Evolutionary conservation across 2,329 filamentous ascomycete species (phyloP), one percentile per base, ranked within the genome.

Genomic region (Penicillium sp.): DNA sequence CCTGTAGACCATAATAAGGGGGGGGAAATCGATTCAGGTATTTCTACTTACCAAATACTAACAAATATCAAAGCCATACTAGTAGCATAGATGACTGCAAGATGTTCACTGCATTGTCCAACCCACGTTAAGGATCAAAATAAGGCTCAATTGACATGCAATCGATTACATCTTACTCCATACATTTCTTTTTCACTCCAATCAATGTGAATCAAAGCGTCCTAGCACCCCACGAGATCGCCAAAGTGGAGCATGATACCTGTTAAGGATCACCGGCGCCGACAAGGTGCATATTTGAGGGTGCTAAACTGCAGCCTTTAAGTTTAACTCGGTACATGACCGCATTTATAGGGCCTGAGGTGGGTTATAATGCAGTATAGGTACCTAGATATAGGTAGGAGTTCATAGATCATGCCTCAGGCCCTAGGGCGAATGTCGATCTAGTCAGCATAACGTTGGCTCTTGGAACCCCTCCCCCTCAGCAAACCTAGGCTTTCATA

Each of bases 141-240:
- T 41, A 3, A 19, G n/a, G 13, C 23, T 4, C n/a, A 40, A 21
- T 23, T 21, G 3, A 40, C 34, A 21, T 21, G 5, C 33, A 27
- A 10, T 38, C 15, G 10, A 38, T 38, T n/a, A n/a, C 15, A 23
- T 43, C 25, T 40, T 31, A 33, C 36, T 33, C 44, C 44, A 23
- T 47, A 47, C 29, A 21, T 34, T 6, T n/a, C 4, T 13, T 13
- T 50, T 16, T 21, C 15, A 33, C n/a, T 50, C 25, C 48, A 41
- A 50, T 54, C 52, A 54, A 43, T 21, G 34, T 23, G 46, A 38
- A 43, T 34, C 40, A 21, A 31, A 36, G 39, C 25, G 34, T 48
- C 43, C 15, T 33, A 50, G 36, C 8, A 50, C 45, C 52, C 52
- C 52, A 21, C 52, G 52, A 55, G 52, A 55, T 55, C 52, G 52